Percentiles rank a stretch among this genome's conserved stretches.
These are phyloP conservation scores for Cyberlindnera maritima DNA, from an alignment of 805 yeast genomes.

Conservation along the genomic window DNA sequence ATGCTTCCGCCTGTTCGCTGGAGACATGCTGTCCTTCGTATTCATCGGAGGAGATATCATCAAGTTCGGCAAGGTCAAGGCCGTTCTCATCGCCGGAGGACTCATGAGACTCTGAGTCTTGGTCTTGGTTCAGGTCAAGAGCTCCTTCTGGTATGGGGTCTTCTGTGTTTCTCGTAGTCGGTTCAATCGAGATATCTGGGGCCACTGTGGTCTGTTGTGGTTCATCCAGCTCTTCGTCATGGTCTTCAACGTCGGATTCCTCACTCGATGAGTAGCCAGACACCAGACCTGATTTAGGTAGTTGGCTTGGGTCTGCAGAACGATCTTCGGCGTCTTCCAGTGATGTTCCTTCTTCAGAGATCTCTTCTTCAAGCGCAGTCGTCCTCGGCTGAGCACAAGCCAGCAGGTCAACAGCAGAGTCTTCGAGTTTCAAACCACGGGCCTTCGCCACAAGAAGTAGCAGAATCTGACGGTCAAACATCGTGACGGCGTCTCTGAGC, in stretches of 20 bases:
- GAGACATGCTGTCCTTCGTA: conserved; percentile 4
- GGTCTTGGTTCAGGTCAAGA: too few species aligned
- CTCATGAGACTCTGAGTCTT: background rate
- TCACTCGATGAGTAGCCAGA: conserved; percentile 25
- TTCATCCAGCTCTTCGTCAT: conserved; percentile 7
- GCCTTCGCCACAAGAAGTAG: conserved; percentile 35
- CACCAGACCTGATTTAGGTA: conserved; percentile 1
- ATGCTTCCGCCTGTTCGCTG: conserved; percentile 3
- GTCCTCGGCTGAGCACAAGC: background rate
- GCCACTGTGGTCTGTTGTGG: background rate
- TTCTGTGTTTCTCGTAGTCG: background rate
- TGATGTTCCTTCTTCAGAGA: background rate
- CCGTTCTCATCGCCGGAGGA: conserved; percentile 27
- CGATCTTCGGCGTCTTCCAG: background rate
- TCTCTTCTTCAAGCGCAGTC: background rate
- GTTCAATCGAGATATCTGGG: background rate
- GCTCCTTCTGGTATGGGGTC: conserved; percentile 4
- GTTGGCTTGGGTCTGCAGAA: background rate
- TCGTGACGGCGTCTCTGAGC: conserved; percentile 26
- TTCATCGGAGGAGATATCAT: conserved; percentile 24
- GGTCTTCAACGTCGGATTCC: conserved; percentile 2
- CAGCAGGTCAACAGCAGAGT: conserved; percentile 4
- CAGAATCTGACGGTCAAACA: conserved; percentile 28
- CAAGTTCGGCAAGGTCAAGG: conserved; percentile 20
- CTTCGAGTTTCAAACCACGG: conserved; percentile 32